These are phyloP conservation scores for Bjerkandera adusta DNA, from an alignment of 1,284 basidiomycete genomes.

Conservation along the genomic window DNA sequence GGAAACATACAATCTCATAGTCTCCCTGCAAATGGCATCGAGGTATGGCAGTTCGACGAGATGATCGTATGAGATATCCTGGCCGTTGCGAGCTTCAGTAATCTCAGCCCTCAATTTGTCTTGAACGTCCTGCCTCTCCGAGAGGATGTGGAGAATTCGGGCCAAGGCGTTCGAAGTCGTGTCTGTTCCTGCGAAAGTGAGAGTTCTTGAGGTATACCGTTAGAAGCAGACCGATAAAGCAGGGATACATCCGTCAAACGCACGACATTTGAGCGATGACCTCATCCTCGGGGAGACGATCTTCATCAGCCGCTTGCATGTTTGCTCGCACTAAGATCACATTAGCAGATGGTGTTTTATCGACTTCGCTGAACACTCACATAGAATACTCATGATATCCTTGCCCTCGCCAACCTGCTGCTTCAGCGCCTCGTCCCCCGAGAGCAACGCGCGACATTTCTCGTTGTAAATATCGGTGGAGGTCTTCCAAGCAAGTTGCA, in stretches of 20 bases:
- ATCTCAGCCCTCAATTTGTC: slow-evolving; percentile 26
- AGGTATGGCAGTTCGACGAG: slow-evolving; percentile 29
- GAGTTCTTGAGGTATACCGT: slow-evolving; percentile 15
- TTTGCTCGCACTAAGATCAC: slow-evolving; percentile 23
- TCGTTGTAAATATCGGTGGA: slow-evolving; percentile 16
- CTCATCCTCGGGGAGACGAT: slow-evolving; percentile 26
- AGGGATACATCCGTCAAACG: slow-evolving; percentile 7
- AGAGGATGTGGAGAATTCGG: slow-evolving; percentile 23
- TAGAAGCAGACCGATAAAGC: neutral
- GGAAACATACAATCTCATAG: slow-evolving; percentile 25
- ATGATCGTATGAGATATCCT: slow-evolving; percentile 26
- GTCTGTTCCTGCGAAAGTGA: slow-evolving; percentile 29
- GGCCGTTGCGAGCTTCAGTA: slow-evolving; percentile 15
- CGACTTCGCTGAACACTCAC: slow-evolving; percentile 17
- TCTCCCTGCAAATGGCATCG: slow-evolving; percentile 33
- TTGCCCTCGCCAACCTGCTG: slow-evolving; percentile 28
- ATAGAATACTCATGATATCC: slow-evolving; percentile 29
- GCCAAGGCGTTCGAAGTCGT: slow-evolving; percentile 28
- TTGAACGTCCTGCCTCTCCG: slow-evolving; percentile 23
- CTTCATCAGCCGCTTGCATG: slow-evolving; percentile 19
- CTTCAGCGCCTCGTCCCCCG: slow-evolving; percentile 23
- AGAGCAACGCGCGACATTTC: slow-evolving; percentile 24
- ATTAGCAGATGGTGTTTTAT: no score
- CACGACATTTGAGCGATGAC: slow-evolving; percentile 27
- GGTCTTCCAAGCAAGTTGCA: slow-evolving; percentile 32